These are phyloP conservation scores for Cladophialophora chaetospira DNA, from an alignment of 2,329 filamentous ascomycete genomes.

Conservation along the genomic window DNA sequence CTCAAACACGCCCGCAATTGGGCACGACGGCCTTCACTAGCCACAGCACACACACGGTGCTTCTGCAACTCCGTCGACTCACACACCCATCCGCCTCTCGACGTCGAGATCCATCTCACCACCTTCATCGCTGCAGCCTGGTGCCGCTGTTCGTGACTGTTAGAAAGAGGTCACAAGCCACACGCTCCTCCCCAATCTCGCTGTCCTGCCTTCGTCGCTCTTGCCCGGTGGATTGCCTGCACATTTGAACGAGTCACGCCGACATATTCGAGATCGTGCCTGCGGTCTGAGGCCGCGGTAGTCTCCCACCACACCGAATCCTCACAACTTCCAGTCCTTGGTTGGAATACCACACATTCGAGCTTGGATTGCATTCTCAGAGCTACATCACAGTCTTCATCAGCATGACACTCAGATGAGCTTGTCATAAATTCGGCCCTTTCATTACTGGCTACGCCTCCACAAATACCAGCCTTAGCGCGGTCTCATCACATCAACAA, in stretches of 20 bases:
- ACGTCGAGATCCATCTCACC: neutral
- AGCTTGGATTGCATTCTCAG: conserved; percentile 17
- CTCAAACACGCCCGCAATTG: too few relatives aligned
- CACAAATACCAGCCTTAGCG: conserved; percentile 3
- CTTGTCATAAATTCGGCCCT: conserved; percentile 7
- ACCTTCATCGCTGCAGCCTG: conserved; percentile 1
- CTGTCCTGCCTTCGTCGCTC: neutral
- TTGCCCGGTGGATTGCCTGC: neutral
- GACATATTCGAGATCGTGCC: neutral
- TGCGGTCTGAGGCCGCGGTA: neutral
- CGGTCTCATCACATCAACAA: conserved; percentile 9
- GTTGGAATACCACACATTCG: conserved; percentile 5
- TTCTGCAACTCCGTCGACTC: conserved; percentile 1
- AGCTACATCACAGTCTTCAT: conserved; percentile 17
- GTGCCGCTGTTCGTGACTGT: neutral
- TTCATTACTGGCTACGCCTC: conserved; percentile 6
- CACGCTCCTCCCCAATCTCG: neutral
- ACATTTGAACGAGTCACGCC: neutral
- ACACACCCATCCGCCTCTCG: neutral
- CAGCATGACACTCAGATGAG: conserved; percentile 25
- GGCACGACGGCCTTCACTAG: neutral
- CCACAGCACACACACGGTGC: conserved; percentile 4
- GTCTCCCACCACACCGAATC: neutral
- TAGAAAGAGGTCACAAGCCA: conserved; percentile 6
- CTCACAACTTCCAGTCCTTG: conserved; percentile 2